A percentile compares a stretch with the other conserved stretches of the same genome.
phyloP scores from a whole-genome alignment of 2,329 filamentous ascomycete genomes.

The Fusarium coffeatum region DNA sequence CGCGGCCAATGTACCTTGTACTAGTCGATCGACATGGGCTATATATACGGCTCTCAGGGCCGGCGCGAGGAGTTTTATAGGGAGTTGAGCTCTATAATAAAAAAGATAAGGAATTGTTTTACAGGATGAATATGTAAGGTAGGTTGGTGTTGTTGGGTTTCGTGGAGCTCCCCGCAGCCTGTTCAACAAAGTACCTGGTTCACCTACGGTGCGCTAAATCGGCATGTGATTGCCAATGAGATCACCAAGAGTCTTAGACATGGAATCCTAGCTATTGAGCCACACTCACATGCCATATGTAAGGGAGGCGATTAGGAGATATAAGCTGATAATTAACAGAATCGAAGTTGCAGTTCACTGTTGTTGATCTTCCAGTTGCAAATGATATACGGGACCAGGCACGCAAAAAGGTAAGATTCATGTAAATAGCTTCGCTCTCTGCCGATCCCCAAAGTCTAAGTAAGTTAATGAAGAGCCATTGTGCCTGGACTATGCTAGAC shows the following conservation, averaged over 20 bases:
- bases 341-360: background rate
- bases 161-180: conserved; percentile 40
- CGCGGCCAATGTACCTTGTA: conserved; percentile 19
- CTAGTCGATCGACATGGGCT: conserved; percentile 36
- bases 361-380: background rate
- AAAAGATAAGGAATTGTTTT: background rate
- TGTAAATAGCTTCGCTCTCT: background rate
- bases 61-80: conserved; percentile 4
- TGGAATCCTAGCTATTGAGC: conserved; percentile 20
- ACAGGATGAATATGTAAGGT: conserved; percentile 29
- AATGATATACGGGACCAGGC: background rate
- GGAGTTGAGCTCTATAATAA: background rate
- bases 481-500: background rate
- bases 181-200: conserved; percentile 38
- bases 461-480: conserved; percentile 8
- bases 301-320: background rate
- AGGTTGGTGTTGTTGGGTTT: conserved; percentile 39
- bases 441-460: conserved; percentile 5
- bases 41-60: conserved; percentile 26
- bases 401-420: background rate
- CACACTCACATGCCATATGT: conserved; percentile 21
- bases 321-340: background rate
- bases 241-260: conserved; percentile 38
- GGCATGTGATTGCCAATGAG: conserved; percentile 50
- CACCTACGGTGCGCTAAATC: conserved; percentile 31